phyloP scores from a whole-genome alignment of 2,329 filamentous ascomycete genomes.

The Juglanconis juglandina region DNA sequence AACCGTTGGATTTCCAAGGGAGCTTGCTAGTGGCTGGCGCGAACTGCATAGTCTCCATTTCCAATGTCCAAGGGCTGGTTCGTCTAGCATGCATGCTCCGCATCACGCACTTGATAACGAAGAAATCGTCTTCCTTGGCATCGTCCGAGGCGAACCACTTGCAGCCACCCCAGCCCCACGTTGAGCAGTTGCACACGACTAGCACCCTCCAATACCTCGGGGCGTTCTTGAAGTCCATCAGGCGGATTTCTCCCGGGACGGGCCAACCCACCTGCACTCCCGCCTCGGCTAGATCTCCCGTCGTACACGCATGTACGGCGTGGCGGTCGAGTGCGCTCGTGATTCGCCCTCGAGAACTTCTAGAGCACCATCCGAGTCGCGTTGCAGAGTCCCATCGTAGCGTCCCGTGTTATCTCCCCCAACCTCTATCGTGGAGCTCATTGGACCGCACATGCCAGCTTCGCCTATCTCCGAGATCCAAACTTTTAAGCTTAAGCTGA shows the following conservation, averaged over 20 bases:
- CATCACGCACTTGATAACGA: conserved; percentile 11
- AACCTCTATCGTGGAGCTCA: background rate
- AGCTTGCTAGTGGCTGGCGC: too few species aligned
- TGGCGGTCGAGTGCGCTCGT: background rate
- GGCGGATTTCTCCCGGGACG: background rate
- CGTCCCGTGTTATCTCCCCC: background rate
- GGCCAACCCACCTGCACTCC: background rate
- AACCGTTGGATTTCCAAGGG: too few species aligned
- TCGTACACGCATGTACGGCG: background rate
- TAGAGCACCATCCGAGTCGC: background rate
- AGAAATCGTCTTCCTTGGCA: conserved; percentile 2
- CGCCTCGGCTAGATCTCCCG: conserved; percentile 7
- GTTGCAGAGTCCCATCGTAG: background rate
- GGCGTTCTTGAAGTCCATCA: background rate
- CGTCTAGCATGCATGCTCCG: too few species aligned
- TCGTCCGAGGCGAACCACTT: background rate
- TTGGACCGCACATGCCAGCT: background rate
- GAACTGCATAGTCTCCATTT: too few species aligned
- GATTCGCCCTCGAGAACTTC: conserved; percentile 2
- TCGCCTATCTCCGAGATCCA: background rate
- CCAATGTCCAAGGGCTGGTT: too few species aligned
- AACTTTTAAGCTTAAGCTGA: background rate
- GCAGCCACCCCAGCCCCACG: background rate
- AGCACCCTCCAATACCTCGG: too few species aligned
- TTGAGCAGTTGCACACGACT: background rate